Evolutionary conservation across 2,329 filamentous ascomycete genomes (phyloP).

Genomic region (Aspergillus felis): DNA sequence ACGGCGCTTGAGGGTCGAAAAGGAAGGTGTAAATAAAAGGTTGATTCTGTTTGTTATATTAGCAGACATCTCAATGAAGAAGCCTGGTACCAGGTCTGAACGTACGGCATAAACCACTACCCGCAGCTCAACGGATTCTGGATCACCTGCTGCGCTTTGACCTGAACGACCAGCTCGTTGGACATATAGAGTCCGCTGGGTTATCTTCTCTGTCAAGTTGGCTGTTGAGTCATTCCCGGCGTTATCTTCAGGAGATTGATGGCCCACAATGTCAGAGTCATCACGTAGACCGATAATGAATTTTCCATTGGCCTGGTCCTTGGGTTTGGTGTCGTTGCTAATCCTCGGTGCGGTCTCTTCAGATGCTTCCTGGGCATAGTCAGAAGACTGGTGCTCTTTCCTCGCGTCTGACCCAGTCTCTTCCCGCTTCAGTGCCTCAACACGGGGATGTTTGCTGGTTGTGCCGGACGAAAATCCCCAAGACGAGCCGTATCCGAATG

Average conservation of each 20-base stretch:
- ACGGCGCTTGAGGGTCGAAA: conserved; percentile 42
- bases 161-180: conserved; percentile 20
- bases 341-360: conserved; percentile 3
- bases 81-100: background rate
- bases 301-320: conserved; percentile 25
- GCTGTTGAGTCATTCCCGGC: conserved; percentile 18
- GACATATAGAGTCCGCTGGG: conserved; percentile 34
- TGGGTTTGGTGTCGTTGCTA: conserved; percentile 12
- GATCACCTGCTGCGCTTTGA: conserved; percentile 2
- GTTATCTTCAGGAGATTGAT: conserved; percentile 26
- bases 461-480: conserved; percentile 41
- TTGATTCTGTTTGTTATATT: conserved; percentile 31
- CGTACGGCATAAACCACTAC: conserved; percentile 43
- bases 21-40: conserved; percentile 52
- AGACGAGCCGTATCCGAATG: conserved; percentile 47
- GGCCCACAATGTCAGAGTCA: conserved; percentile 33
- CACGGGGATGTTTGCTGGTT: conserved; percentile 21
- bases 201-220: conserved; percentile 28
- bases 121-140: conserved; percentile 26
- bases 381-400: conserved; percentile 1
- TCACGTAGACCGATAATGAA: conserved; percentile 45
- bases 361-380: background rate
- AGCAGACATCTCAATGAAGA: conserved; percentile 4
- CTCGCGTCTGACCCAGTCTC: conserved; percentile 1
- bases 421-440: conserved; percentile 23